Percentiles rank a stretch among this genome's conserved stretches.
These are phyloP conservation scores for Sarocladium strictum DNA, from an alignment of 2,329 filamentous ascomycete genomes.

Conservation along the genomic window DNA sequence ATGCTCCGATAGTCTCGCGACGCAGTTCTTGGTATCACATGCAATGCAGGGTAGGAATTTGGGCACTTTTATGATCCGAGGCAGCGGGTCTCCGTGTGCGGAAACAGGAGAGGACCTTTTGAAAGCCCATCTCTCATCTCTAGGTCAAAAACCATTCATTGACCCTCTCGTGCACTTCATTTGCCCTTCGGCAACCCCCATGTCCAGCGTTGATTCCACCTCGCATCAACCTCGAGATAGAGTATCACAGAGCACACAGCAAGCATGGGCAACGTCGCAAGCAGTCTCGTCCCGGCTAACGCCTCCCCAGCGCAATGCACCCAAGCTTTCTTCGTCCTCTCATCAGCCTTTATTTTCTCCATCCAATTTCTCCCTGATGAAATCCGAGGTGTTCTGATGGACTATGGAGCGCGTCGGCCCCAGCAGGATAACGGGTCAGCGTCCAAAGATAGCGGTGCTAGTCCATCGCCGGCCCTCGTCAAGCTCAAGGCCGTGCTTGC, in stretches of 20 bases:
- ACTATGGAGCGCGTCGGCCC: conserved; percentile 43
- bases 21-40: conserved; percentile 5
- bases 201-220: too few relatives aligned
- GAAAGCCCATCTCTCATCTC: too few relatives aligned
- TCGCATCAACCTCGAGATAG: too few relatives aligned
- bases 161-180: too few relatives aligned
- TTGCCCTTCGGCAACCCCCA: background rate
- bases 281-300: background rate
- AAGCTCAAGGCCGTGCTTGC: conserved; percentile 21
- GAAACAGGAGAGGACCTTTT: too few relatives aligned
- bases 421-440: conserved; percentile 15
- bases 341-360: conserved; percentile 32
- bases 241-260: background rate
- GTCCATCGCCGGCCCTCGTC: background rate
- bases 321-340: conserved; percentile 41
- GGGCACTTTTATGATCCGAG: background rate
- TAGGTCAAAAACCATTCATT: too few relatives aligned
- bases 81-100: background rate
- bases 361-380: conserved; percentile 38
- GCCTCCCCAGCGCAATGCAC: conserved; percentile 28
- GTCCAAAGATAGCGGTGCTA: conserved; percentile 5
- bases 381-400: conserved; percentile 38
- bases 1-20: too few relatives aligned
- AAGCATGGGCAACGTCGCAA: background rate
- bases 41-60: conserved; percentile 6